A percentile compares a stretch with the other conserved stretches of the same genome.
These are phyloP conservation scores for Deuterostichococcus epilithicus DNA, from an alignment of 139 green algal species.

Conservation along the genomic window DNA sequence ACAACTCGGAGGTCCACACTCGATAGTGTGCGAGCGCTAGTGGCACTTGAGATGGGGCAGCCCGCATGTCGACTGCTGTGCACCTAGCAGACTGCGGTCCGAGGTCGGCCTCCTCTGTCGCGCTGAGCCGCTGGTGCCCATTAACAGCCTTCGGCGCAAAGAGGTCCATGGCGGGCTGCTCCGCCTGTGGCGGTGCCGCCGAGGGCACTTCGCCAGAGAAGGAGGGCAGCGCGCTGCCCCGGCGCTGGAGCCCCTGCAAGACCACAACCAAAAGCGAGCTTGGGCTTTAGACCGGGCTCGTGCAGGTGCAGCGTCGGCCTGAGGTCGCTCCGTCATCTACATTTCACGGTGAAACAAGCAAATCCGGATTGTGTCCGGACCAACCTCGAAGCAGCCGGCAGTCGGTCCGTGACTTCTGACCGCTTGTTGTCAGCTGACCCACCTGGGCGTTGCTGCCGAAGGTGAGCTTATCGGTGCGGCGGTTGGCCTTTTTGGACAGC, in stretches of 20 bases:
- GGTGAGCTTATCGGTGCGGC: conserved; percentile 4
- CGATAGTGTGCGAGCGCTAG: too few relatives aligned
- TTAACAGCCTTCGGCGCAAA: not conserved
- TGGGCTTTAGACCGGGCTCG: too few relatives aligned
- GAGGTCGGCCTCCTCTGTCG: not conserved
- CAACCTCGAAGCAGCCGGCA: too few relatives aligned
- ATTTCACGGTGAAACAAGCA: too few relatives aligned
- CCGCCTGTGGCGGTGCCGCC: too few relatives aligned
- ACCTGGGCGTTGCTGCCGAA: conserved; percentile 15
- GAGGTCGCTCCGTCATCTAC: too few relatives aligned
- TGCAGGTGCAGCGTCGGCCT: too few relatives aligned
- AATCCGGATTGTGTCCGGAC: too few relatives aligned
- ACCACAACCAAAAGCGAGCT: too few relatives aligned
- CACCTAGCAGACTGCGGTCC: not conserved
- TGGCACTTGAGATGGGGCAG: too few relatives aligned
- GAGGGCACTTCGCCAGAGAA: not conserved
- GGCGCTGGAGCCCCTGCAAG: not conserved
- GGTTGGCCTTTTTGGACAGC: not conserved
- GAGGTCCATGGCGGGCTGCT: not conserved
- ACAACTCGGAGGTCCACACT: too few relatives aligned
- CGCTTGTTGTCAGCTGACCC: not conserved
- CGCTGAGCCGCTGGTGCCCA: not conserved
- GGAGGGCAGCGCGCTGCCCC: not conserved
- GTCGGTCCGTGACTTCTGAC: not conserved
- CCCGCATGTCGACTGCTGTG: too few relatives aligned